These are phyloP conservation scores for Goniomonas avonlea DNA, from an alignment of 78 protist genomes.

Conservation along the genomic window DNA sequence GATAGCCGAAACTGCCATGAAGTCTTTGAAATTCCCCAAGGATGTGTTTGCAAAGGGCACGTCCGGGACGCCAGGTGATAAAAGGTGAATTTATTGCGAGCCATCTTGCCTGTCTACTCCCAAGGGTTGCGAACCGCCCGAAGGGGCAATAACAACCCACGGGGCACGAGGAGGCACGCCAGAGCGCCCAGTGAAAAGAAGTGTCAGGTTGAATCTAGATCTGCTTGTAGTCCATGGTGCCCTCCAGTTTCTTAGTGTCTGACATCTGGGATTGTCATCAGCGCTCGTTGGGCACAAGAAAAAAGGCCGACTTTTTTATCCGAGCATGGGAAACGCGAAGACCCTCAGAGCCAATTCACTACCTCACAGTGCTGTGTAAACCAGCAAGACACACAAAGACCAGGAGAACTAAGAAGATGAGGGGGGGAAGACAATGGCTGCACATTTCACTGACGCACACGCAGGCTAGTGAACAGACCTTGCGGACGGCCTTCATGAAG, in stretches of 20 bases:
- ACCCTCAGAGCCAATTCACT: neutral
- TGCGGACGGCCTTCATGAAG: constrained; percentile 95
- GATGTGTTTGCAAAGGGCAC: too few relatives aligned
- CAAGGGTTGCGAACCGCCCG: too few relatives aligned
- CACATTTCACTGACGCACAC: neutral
- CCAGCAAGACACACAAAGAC: neutral
- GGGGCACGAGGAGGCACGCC: too few relatives aligned
- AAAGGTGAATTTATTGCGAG: too few relatives aligned
- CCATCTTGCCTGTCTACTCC: too few relatives aligned
- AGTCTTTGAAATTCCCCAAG: too few relatives aligned
- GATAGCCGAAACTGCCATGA: too few relatives aligned
- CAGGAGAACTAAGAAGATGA: neutral
- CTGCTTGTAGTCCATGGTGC: constrained; percentile 66
- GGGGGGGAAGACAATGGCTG: neutral
- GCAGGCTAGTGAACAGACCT: too few relatives aligned
- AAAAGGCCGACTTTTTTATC: neutral
- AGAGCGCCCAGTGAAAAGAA: neutral
- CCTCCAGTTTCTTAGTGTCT: constrained; percentile 94
- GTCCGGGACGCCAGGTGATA: too few relatives aligned
- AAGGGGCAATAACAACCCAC: too few relatives aligned
- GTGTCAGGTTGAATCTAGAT: constrained; percentile 33
- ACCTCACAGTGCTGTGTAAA: neutral
- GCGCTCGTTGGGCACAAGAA: constrained; percentile 58
- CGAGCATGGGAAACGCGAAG: neutral
- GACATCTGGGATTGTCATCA: constrained; percentile 81